Evolutionary conservation across 2,329 filamentous ascomycete species (phyloP), one percentile per base, ranked within the genome.

Genomic region (Lizonia empirigonia): DNA sequence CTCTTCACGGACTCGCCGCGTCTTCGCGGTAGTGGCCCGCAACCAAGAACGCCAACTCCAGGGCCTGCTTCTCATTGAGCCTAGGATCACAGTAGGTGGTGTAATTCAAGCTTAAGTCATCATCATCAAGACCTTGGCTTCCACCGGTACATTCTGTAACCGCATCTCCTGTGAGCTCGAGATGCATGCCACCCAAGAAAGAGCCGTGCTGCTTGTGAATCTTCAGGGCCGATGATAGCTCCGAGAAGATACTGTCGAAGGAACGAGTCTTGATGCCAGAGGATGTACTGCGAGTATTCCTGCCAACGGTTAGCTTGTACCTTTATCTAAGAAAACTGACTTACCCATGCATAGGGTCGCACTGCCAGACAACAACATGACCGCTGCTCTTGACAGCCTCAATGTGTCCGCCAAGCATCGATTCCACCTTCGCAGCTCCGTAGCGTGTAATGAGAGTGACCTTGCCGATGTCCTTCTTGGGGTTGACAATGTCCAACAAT

Each of bases 401-500:
- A 70, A 99, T 97, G 74, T 97, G 94, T 7, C 78, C 80, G 0
- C 91, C 90, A 0, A 99, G 83, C 56, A 96, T 84, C 5, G 82
- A 75, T 40, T 84, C 79, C 33, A 99, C 90, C 62, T 89, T 89
- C 33, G 78, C 78, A 13, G 90, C 89, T 53, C 94, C 94, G 76
- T 97, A 97, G 30, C 94, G 88, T 0, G 94, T 97, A 71, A 99
- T 99, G 40, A 99, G 82, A 0, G 93, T 97, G 47, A 99, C 89
- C 74, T 97, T 97, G 42, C 94, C 94, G 13, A 91, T 80, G 72
- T 97, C 92, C 63, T 85, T 79, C 20, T 72, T 70, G 0, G 94
- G 93, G 74, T 99, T 96, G 44, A 99, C 87, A 8, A 88, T 87
- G 62, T 95, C 85, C 20, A 99, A 85, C 1, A 99, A 82, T 20